Conservation (phyloP, 176 grass and related monocot species). For the Poa pratensis region DNA sequence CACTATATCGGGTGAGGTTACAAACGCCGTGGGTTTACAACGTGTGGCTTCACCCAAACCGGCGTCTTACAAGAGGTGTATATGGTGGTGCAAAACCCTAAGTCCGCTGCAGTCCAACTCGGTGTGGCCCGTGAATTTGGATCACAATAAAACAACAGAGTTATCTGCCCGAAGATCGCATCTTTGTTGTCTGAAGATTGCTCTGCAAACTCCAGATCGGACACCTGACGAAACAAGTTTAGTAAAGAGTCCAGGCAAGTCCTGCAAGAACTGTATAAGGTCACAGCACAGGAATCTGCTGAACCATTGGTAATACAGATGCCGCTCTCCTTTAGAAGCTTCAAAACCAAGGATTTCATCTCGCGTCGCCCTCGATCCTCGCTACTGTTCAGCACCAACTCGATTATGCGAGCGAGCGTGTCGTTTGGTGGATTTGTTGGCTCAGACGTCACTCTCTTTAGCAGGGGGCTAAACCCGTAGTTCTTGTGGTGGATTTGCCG, state of each 20-base stretch:
- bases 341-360: constrained; percentile 81
- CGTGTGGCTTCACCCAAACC: too few relatives aligned
- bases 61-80: too few relatives aligned
- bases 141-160: too few relatives aligned
- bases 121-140: too few relatives aligned
- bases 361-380: constrained; percentile 73
- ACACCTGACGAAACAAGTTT: constrained; percentile 55
- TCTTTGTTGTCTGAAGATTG: constrained; percentile 57
- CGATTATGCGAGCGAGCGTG: constrained; percentile 67
- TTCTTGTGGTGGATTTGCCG: constrained; percentile 58
- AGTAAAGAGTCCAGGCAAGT: constrained; percentile 66
- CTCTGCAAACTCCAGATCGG: constrained; percentile 42
- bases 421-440: constrained; percentile 50
- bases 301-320: constrained; percentile 43
- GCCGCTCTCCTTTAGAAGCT: constrained; percentile 82
- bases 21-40: too few relatives aligned
- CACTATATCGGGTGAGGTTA: too few relatives aligned
- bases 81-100: too few relatives aligned
- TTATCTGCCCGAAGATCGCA: constrained; percentile 36
- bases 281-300: constrained; percentile 54
- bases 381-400: constrained; percentile 74
- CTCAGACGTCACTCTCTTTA: constrained; percentile 75
- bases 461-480: constrained; percentile 57
- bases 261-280: constrained; percentile 59
- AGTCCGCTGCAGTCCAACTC: too few relatives aligned